Percentiles rank a stretch among this genome's conserved stretches.
These are phyloP conservation scores for Zanthoxylum bungeanum DNA, from an alignment of 345 rosid species.

Conservation along the genomic window DNA sequence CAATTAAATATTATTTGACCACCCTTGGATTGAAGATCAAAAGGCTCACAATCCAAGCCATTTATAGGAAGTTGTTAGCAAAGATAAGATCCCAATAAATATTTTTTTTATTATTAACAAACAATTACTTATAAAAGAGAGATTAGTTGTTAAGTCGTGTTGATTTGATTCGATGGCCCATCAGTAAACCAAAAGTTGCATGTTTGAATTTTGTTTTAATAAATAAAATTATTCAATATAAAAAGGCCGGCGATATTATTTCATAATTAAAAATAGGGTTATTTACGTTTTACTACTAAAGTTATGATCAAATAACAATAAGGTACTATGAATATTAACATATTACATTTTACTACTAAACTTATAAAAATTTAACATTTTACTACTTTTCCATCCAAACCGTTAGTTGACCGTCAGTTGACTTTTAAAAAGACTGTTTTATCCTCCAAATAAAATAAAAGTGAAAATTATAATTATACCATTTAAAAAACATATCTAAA, in stretches of 20 bases:
- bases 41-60: not conserved
- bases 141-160: not conserved
- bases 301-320: too few species aligned
- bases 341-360: too few species aligned
- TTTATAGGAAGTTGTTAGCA: not conserved
- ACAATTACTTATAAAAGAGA: not conserved
- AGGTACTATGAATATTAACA: too few species aligned
- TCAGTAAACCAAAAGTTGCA: not conserved
- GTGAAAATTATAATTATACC: too few species aligned
- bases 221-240: not conserved
- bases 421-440: too few species aligned
- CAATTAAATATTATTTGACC: not conserved
- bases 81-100: not conserved
- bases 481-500: too few species aligned
- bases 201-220: not conserved
- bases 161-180: not conserved
- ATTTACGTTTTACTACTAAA: too few species aligned
- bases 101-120: not conserved
- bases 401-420: too few species aligned
- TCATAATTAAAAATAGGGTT: too few species aligned
- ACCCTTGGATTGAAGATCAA: not conserved
- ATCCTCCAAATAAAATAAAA: too few species aligned
- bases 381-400: too few species aligned
- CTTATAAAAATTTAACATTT: too few species aligned
- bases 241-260: not conserved